These are phyloP conservation scores for Alternaria ethzedia DNA, from an alignment of 2,329 filamentous ascomycete genomes.

Conservation along the genomic window DNA sequence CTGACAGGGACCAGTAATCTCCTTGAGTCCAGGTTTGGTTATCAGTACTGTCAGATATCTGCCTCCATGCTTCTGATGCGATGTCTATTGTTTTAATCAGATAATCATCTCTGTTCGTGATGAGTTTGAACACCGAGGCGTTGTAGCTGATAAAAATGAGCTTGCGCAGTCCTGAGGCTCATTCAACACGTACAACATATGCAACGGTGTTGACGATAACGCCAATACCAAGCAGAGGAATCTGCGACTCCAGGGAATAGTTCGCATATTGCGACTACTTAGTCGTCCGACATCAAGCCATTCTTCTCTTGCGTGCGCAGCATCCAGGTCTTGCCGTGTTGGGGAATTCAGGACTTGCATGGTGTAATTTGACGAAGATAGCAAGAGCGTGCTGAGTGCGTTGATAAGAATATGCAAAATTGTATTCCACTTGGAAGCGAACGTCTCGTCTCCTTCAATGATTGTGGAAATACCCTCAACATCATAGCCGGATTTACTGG, in stretches of 20 bases:
- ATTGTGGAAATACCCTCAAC: slow-evolving; percentile 3
- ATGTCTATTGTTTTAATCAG: too few species aligned
- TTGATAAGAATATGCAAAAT: slow-evolving; percentile 59
- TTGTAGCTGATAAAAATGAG: too few species aligned
- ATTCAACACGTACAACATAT: too few species aligned
- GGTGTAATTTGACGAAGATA: slow-evolving; percentile 30
- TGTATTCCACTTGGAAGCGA: too few species aligned
- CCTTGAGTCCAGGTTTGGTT: too few species aligned
- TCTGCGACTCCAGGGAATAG: not conserved
- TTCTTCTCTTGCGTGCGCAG: slow-evolving; percentile 29
- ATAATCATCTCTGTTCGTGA: too few species aligned
- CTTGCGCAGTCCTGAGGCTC: too few species aligned
- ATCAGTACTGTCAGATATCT: too few species aligned
- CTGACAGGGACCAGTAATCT: too few species aligned
- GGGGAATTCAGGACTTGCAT: slow-evolving; percentile 37
- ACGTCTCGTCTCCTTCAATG: not conserved
- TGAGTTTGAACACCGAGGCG: too few species aligned
- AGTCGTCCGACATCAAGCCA: slow-evolving; percentile 53
- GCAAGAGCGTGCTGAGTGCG: slow-evolving; percentile 42
- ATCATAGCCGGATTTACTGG: not conserved
- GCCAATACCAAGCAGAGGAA: slow-evolving; percentile 6
- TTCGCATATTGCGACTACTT: slow-evolving; percentile 48
- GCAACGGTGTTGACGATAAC: slow-evolving; percentile 44
- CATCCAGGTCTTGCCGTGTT: slow-evolving; percentile 26
- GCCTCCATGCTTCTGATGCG: too few species aligned